These are phyloP conservation scores for Dendrobium chrysotoxum DNA, from an alignment of 106 monocot species.

Conservation along the genomic window DNA sequence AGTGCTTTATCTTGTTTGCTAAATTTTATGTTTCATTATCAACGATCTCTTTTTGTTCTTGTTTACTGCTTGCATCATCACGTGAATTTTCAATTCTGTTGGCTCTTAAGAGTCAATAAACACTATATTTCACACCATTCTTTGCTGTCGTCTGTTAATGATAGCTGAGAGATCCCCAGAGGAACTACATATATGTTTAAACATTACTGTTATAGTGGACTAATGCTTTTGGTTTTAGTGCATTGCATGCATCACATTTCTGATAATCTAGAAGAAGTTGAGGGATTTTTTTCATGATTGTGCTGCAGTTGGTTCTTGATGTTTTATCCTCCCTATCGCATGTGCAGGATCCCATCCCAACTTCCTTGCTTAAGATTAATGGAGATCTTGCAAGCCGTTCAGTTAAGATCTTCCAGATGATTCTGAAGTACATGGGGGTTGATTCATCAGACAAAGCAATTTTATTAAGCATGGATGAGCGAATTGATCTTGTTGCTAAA, in stretches of 20 bases:
- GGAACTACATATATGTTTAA: not conserved
- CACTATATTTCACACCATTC: not conserved
- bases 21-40: not conserved
- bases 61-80: not conserved
- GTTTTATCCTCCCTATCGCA: not conserved
- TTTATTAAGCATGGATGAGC: constrained; percentile 59
- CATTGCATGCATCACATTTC: not conserved
- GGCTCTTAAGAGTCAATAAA: not conserved
- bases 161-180: not conserved
- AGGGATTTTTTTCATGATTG: not conserved
- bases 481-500: constrained; percentile 80
- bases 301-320: not conserved
- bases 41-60: not conserved
- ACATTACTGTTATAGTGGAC: not conserved
- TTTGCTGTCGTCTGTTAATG: not conserved
- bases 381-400: constrained; percentile 77
- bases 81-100: not conserved
- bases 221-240: not conserved
- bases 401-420: constrained; percentile 73
- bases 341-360: constrained; percentile 92
- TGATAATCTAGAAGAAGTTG: not conserved
- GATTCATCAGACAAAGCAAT: constrained; percentile 67
- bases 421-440: constrained; percentile 88
- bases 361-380: constrained; percentile 84
- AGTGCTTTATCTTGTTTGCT: not conserved